A percentile compares a stretch with the other conserved stretches of the same genome.
These are phyloP conservation scores for Phyllosticta citribraziliensis DNA, from an alignment of 2,329 filamentous ascomycete genomes.

Conservation along the genomic window DNA sequence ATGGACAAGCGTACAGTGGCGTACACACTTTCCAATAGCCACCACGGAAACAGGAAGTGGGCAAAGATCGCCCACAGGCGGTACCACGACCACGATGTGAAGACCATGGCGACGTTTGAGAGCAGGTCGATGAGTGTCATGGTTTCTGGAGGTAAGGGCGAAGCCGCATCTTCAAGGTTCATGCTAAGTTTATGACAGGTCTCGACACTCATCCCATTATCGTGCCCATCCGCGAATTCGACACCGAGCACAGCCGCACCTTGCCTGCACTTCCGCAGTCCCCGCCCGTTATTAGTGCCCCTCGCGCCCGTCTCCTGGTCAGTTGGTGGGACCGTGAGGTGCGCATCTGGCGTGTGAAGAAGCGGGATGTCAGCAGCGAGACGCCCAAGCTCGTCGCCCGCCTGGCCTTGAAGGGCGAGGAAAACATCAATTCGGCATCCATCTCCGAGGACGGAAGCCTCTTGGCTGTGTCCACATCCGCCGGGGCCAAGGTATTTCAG, in stretches of 20 bases:
- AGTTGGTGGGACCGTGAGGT: conserved; percentile 91
- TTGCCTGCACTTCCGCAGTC: conserved; percentile 78
- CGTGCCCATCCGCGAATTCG: conserved; percentile 67
- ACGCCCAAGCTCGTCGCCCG: conserved; percentile 32
- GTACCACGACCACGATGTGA: conserved; percentile 91
- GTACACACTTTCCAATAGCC: conserved; percentile 51
- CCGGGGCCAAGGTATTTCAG: conserved; percentile 68
- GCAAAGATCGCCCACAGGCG: conserved; percentile 74
- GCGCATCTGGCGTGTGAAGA: conserved; percentile 63
- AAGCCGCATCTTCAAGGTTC: conserved; percentile 1
- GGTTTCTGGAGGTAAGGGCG: conserved; percentile 70
- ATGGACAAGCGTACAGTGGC: conserved; percentile 83
- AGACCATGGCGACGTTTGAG: conserved; percentile 86
- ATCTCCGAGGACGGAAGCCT: conserved; percentile 64
- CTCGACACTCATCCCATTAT: conserved; percentile 78
- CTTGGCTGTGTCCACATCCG: conserved; percentile 65
- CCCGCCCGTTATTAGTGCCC: conserved; percentile 62
- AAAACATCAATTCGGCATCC: conserved; percentile 67
- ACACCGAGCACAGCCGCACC: conserved; percentile 68
- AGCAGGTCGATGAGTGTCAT: conserved; percentile 73
- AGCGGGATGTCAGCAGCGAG: conserved; percentile 37
- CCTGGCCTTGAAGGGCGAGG: conserved; percentile 49
- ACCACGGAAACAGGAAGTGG: conserved; percentile 47
- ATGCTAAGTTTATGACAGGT: conserved; percentile 42
- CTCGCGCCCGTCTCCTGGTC: conserved; percentile 64